A percentile compares a stretch with the other conserved stretches of the same genome.
Evolutionary conservation across 83 land plant species (phyloP).

Genomic region (Picea abies): DNA sequence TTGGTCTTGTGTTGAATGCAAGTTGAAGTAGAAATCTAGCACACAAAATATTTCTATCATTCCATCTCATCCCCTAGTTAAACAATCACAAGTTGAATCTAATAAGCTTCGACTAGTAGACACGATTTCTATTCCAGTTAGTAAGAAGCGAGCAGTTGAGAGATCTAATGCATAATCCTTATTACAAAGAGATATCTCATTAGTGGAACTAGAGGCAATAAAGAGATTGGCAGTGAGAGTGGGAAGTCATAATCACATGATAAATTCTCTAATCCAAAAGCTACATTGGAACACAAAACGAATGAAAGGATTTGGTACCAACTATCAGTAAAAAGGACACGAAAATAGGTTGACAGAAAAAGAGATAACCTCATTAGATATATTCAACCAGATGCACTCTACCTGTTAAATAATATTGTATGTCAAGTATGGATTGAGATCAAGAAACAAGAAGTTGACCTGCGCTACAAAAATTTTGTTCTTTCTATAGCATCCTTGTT

Average conservation of each 20-base stretch:
- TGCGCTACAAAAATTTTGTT: too few relatives aligned
- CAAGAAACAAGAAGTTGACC: too few relatives aligned
- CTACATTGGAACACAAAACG: neutral
- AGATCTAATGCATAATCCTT: neutral
- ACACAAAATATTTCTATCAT: neutral
- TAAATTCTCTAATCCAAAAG: neutral
- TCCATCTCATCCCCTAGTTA: neutral
- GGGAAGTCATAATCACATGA: slow-evolving; percentile 1
- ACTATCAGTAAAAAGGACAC: neutral
- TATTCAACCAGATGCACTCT: too few relatives aligned
- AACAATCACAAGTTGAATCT: neutral
- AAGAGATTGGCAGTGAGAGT: neutral
- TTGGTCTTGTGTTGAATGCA: slow-evolving; percentile 13
- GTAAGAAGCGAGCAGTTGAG: neutral
- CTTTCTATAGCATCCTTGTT: too few relatives aligned
- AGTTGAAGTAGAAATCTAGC: neutral
- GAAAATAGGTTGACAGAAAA: neutral
- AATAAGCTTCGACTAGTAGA: neutral
- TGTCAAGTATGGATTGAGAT: too few relatives aligned
- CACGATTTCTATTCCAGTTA: neutral
- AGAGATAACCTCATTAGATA: too few relatives aligned
- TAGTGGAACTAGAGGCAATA: neutral
- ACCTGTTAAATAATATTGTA: too few relatives aligned
- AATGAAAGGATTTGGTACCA: neutral
- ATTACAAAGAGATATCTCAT: neutral